Conservation (phyloP, 139 green algal species). For the Chlamydomonas eustigma region DNA sequence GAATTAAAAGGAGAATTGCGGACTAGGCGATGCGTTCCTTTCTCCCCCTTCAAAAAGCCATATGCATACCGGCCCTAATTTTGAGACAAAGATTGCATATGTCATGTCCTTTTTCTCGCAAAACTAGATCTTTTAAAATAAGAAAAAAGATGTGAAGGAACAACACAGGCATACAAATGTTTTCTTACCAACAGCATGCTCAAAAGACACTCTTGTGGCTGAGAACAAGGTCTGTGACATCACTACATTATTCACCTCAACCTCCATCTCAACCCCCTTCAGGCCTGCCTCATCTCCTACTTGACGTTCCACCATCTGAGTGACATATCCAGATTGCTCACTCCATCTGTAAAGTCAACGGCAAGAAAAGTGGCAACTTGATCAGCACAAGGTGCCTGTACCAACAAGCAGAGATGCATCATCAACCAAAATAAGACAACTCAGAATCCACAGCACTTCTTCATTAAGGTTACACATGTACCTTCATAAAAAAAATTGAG, state of each 20-base stretch:
- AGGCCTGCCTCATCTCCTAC: conserved; percentile 84
- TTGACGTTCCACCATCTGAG: conserved; percentile 41
- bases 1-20: conserved; percentile 89
- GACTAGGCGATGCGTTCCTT: conserved; percentile 94
- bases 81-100: too few relatives aligned
- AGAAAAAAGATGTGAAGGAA: not conserved
- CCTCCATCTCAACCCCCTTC: conserved; percentile 79
- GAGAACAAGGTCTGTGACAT: not conserved
- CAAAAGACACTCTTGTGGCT: not conserved
- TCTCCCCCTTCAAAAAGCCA: conserved; percentile 68
- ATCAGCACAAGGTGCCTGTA: too few relatives aligned
- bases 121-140: not conserved
- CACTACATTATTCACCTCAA: conserved; percentile 51
- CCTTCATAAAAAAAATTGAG: not conserved
- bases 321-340: conserved; percentile 37
- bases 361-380: too few relatives aligned
- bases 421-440: too few relatives aligned
- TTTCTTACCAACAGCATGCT: not conserved
- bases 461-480: not conserved
- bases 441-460: too few relatives aligned
- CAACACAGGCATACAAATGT: not conserved
- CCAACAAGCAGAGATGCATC: too few relatives aligned
- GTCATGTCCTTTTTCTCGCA: too few relatives aligned
- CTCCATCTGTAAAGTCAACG: conserved; percentile 74
- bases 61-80: conserved; percentile 35